A percentile compares a stretch with the other conserved stretches of the same genome.
Conservation (phyloP, 148 eudicot genomes). For the Hydrangea macrophylla region DNA sequence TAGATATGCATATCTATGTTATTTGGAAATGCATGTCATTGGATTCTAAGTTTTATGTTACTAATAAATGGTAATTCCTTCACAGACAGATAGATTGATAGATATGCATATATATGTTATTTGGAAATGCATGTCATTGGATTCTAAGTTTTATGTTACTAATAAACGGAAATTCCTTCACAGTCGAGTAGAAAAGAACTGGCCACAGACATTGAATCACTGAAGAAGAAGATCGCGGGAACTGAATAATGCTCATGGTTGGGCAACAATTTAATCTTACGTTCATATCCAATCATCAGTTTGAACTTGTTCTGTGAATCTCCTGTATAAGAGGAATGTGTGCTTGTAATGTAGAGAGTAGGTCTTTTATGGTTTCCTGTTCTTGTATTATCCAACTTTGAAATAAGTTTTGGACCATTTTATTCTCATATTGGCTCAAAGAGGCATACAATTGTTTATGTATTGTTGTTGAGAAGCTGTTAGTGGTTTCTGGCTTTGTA, state of each 20-base stretch:
- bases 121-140: too few species aligned
- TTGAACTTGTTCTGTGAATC: slow-evolving; percentile 1
- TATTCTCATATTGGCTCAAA: not conserved
- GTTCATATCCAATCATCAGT: slow-evolving; percentile 3
- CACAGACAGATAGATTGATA: slow-evolving; percentile 80
- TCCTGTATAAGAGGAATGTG: slow-evolving; percentile 19
- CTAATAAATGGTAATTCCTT: too few species aligned
- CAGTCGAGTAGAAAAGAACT: slow-evolving; percentile 88
- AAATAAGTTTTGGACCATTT: slow-evolving; percentile 25
- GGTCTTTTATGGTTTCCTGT: slow-evolving; percentile 23
- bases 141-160: not conserved
- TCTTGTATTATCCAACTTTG: slow-evolving; percentile 12
- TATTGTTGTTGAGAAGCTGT: slow-evolving; percentile 1
- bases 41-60: too few species aligned
- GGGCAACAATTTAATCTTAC: not conserved
- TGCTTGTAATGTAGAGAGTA: slow-evolving; percentile 32
- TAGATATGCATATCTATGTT: too few species aligned
- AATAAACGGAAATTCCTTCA: not conserved
- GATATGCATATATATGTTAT: too few species aligned
- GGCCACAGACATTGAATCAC: slow-evolving; percentile 63
- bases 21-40: too few species aligned
- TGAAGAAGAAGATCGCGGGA: slow-evolving; percentile 87
- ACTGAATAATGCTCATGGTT: slow-evolving; percentile 38
- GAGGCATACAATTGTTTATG: not conserved
- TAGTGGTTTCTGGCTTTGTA: not conserved